Percentiles rank a stretch among this genome's conserved stretches.
These are phyloP conservation scores for Flammula alnicola DNA, from an alignment of 1,284 basidiomycete species.

Conservation along the genomic window DNA sequence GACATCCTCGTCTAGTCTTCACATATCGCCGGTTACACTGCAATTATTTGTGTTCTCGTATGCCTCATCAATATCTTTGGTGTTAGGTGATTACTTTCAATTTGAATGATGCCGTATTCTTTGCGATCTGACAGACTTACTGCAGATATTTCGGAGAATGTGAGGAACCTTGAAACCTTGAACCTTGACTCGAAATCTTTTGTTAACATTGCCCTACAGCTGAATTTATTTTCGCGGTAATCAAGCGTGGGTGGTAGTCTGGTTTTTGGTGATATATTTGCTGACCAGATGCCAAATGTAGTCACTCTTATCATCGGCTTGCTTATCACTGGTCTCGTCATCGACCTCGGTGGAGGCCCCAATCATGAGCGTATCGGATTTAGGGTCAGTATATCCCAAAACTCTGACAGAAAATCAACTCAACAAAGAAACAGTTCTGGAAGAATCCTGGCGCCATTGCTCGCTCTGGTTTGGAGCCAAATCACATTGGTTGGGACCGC, in stretches of 20 bases:
- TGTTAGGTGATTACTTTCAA: conserved; percentile 46
- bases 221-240: conserved; percentile 67
- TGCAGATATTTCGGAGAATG: conserved; percentile 68
- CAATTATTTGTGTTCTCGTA: conserved; percentile 60
- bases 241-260: conserved; percentile 61
- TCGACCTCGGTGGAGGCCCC: conserved; percentile 76
- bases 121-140: conserved; percentile 1
- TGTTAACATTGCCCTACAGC: conserved; percentile 34
- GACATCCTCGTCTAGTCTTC: conserved; percentile 35
- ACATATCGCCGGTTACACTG: conserved; percentile 67
- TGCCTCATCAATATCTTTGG: conserved; percentile 79
- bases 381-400: conserved; percentile 41
- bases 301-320: conserved; percentile 63
- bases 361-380: conserved; percentile 64
- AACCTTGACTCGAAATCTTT: too few relatives aligned
- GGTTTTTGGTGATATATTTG: too few relatives aligned
- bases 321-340: conserved; percentile 66
- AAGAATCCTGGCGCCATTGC: conserved; percentile 66
- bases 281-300: conserved; percentile 25
- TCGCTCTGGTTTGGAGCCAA: conserved; percentile 49
- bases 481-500: conserved; percentile 49
- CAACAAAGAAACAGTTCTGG: conserved; percentile 58
- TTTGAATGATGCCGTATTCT: neutral
- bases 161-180: too few relatives aligned
- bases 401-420: neutral